phyloP scores from a whole-genome alignment of 495 filamentous ascomycete genomes.

The Aspergillus affinis region DNA sequence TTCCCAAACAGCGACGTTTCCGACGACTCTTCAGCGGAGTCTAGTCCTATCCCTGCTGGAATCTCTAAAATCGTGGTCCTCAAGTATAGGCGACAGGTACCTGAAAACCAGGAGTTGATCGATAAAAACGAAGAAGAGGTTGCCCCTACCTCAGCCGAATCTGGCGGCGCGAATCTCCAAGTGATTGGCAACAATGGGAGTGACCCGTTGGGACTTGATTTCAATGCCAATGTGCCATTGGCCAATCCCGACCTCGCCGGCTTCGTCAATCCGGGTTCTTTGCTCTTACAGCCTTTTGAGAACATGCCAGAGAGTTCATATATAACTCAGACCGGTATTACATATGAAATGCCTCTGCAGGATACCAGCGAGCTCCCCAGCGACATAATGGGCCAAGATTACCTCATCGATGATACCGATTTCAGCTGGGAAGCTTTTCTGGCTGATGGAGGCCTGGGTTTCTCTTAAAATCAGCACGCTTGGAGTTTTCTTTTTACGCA shows the following conservation, averaged over 20 bases:
- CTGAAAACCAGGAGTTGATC: not conserved
- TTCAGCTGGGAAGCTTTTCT: not conserved
- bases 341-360: not conserved
- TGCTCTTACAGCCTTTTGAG: not conserved
- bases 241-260: not conserved
- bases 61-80: constrained; percentile 11
- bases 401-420: not conserved
- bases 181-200: not conserved
- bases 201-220: not conserved
- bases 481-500: too few species aligned
- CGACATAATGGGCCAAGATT: not conserved
- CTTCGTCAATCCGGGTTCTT: not conserved
- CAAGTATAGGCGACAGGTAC: constrained; percentile 4
- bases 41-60: not conserved
- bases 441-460: not conserved
- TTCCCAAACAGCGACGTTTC: constrained; percentile 13
- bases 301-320: not conserved
- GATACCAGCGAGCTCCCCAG: not conserved
- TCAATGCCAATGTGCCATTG: not conserved
- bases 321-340: not conserved
- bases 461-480: not conserved
- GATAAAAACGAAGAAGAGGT: not conserved
- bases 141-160: not conserved
- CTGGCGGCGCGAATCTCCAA: not conserved
- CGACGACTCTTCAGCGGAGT: not conserved